A percentile compares a stretch with the other conserved stretches of the same genome.
Evolutionary conservation across 2,329 filamentous ascomycete species (phyloP).

Genomic region (Ophiostoma ulmi): DNA sequence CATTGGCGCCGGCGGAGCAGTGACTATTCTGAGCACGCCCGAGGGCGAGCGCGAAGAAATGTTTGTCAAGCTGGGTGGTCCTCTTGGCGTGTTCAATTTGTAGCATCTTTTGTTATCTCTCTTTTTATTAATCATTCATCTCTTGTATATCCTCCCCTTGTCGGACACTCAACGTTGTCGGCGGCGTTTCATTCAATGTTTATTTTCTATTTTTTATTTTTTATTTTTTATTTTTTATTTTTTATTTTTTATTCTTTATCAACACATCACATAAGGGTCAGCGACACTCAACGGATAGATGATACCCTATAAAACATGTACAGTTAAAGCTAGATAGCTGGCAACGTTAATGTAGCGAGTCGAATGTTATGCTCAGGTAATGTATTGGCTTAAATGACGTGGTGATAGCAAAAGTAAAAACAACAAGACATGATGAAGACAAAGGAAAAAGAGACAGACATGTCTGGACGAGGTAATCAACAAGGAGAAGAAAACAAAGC

Average conservation of each 20-base stretch:
- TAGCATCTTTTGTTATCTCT: neutral
- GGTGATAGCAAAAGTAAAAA: neutral
- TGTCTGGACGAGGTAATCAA: neutral
- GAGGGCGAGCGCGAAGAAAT: constrained; percentile 87
- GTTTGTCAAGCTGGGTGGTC: constrained; percentile 65
- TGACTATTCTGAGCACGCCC: constrained; percentile 76
- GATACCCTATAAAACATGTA: constrained; percentile 5
- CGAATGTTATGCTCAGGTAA: neutral
- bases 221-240: constrained; percentile 18
- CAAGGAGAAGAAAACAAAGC: neutral
- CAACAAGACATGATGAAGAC: neutral
- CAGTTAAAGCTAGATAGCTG: neutral
- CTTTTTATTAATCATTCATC: neutral
- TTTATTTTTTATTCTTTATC: constrained; percentile 11
- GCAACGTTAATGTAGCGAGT: neutral
- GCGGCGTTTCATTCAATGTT: constrained; percentile 5
- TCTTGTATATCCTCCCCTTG: neutral
- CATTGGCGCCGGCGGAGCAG: constrained; percentile 83
- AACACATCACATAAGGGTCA: neutral
- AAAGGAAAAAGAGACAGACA: constrained; percentile 6
- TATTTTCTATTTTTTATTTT: constrained; percentile 4
- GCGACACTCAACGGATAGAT: constrained; percentile 8
- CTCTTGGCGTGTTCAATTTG: constrained; percentile 47
- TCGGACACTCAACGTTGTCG: constrained; percentile 24
- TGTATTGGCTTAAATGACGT: neutral